Evolutionary conservation across 768 basidiomycete genomes (phyloP), one percentile per base, ranked within the genome.

Genomic region (Peribolospora kevripleyi): DNA sequence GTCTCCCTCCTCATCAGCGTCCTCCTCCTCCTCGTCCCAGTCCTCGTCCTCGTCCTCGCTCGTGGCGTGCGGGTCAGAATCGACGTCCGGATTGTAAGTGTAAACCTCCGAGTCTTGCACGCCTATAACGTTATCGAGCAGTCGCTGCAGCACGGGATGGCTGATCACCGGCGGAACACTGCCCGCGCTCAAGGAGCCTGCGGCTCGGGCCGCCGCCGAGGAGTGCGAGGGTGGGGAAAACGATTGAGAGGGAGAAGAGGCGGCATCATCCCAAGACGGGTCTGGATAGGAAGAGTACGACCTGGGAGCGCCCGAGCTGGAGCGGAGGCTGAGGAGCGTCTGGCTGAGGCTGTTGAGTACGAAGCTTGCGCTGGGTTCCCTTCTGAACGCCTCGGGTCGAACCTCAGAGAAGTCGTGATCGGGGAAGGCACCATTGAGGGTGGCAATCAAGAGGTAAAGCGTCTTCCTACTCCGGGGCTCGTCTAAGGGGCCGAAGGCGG

Each of bases 401-500:
- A 93, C 81, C 66, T 84, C 81, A 6, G 84, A 84, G 71, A 97
- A 98, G 65, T 95, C 90, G 70, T 95, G 76, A 75, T 97, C 91
- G 2, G 91, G 91, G 65, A 90, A 98, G 5, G 91, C 90, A 63
- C 86, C 78, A 71, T 98, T 98, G 63, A 98, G 80, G 3, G 88
- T 87, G 41, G 86, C 83, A 63, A 97, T 93, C 66, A 97, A 81
- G 51, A 90, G 78, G 72, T 88, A 93, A 55, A 93, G 80, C 3
- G 84, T 90, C 75, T 91, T 93, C 63, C 86, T 75, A 42, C 82
- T 54, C 53, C 80, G 49, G 75, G 79, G 81, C 63, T 84, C 80
- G 72, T 83, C 80, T 65, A 93, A 80, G 51, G 85, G 80, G 3
- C 90, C 90, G 62, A 97, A 97, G 0, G 86, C 78, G 57, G 78